These are phyloP conservation scores for Psilocybe cubensis DNA, from an alignment of 768 basidiomycete genomes.

Conservation along the genomic window DNA sequence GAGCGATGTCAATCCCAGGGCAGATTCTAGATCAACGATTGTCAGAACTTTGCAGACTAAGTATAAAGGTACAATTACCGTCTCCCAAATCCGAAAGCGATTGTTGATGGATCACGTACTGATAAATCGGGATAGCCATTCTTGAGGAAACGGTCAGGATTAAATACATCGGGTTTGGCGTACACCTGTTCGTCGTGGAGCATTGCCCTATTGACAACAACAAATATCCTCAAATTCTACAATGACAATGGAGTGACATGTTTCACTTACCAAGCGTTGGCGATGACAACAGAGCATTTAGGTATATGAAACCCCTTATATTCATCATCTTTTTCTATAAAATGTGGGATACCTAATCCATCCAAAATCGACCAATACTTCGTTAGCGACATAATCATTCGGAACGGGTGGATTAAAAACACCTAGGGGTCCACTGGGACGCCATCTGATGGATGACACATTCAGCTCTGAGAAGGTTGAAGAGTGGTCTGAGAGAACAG, in stretches of 20 bases:
- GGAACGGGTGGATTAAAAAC: neutral
- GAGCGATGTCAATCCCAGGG: constrained; percentile 29
- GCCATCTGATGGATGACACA: constrained; percentile 32
- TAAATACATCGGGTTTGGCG: constrained; percentile 36
- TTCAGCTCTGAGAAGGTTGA: neutral
- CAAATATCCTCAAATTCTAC: neutral
- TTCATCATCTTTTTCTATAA: constrained; percentile 41
- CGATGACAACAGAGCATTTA: constrained; percentile 38
- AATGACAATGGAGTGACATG: neutral
- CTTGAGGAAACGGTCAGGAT: constrained; percentile 46
- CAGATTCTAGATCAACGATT: constrained; percentile 9
- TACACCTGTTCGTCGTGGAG: constrained; percentile 31
- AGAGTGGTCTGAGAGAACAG: neutral
- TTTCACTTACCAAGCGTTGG: constrained; percentile 37
- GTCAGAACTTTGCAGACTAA: neutral
- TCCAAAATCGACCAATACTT: too few species aligned
- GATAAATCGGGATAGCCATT: constrained; percentile 36
- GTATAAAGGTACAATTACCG: constrained; percentile 21
- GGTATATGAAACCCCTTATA: constrained; percentile 51
- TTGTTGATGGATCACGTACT: constrained; percentile 35
- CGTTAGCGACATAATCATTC: neutral
- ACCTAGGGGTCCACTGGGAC: constrained; percentile 31
- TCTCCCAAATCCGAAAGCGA: constrained; percentile 43
- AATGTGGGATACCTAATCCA: constrained; percentile 34
- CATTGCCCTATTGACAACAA: constrained; percentile 28